Evolutionary conservation across 306 rosid genomes (phyloP).

Genomic region (Oxytropis ochrocephala): DNA sequence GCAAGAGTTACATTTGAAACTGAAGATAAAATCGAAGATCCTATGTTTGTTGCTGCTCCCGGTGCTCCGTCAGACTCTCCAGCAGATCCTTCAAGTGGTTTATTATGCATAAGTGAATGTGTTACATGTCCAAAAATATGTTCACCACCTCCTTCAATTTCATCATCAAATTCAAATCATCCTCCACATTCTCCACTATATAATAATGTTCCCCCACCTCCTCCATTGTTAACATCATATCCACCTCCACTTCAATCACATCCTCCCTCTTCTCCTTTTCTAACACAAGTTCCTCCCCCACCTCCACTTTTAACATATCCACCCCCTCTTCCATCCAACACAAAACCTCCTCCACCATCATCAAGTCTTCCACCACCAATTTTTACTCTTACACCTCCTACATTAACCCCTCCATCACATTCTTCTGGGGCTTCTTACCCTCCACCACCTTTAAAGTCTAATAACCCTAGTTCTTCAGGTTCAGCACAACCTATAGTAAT

Average conservation of each 20-base stretch:
- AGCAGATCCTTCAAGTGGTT: conserved; percentile 20
- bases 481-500: not conserved
- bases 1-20: conserved; percentile 16
- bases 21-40: conserved; percentile 23
- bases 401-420: not conserved
- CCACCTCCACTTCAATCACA: not conserved
- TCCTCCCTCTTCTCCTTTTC: not conserved
- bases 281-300: not conserved
- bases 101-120: conserved; percentile 67
- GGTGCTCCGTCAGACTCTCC: no score
- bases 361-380: not conserved
- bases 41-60: no score
- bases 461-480: not conserved
- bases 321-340: not conserved
- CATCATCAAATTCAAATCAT: conserved; percentile 14
- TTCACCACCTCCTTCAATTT: conserved; percentile 46
- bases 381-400: not conserved
- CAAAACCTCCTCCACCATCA: not conserved
- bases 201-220: not conserved
- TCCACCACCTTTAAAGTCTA: not conserved
- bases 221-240: conserved; percentile 6
- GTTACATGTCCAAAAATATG: conserved; percentile 71
- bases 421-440: not conserved
- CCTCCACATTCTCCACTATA: conserved; percentile 3
- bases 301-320: not conserved